Evolutionary conservation across 2,329 filamentous ascomycete genomes (phyloP), one percentile per base, ranked within the genome.

Genomic region (Catunica adiposa): DNA sequence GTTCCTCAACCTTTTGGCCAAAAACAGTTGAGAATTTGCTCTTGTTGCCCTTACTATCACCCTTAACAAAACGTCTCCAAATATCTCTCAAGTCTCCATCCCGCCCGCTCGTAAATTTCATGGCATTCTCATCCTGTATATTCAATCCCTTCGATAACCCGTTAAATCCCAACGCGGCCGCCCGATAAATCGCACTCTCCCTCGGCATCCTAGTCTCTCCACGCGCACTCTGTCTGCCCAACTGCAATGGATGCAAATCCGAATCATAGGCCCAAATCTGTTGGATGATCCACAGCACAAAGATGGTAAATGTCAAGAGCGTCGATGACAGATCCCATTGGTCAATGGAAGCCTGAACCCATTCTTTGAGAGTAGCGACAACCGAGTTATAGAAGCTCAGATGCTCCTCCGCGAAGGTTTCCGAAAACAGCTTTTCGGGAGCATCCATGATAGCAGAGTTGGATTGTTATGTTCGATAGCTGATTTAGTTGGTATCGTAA

Each of bases 51-150:
- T 82, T 78, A 37, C 81, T 79, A 56, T 81, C 77, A 34, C 66
- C 87, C 56, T 73, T 74, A 8, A 82, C 74, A 44, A 81, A 84
- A 64, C 78, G 78, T 60, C 83, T 80, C 92, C 92, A 98, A 56
- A 98, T 75, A 68, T 98, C 90, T 55, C 90, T 79, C 61, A 98
- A 72, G 63, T 98, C 90, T 47, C 92, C 92, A 67, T 94, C 83
- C 56, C 85, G 82, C 51, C 90, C 90, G 56, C 77, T 73, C 8
- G 84, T 77, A 86, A 89, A 96, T 69, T 88, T 88, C 50, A 86
- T 84, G 48, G 84, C 80, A 46, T 83, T 84, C 0, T 83, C 71
- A 55, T 89, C 84, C 70, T 88, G 90, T 56, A 97, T 85, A 61
- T 86, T 87, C 51, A 94, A 73, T 3, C 89, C 87, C 38, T 76